Base-by-base conservation (phyloP, 78 protist genomes). In the Dictyostelium intermedium region DNA sequence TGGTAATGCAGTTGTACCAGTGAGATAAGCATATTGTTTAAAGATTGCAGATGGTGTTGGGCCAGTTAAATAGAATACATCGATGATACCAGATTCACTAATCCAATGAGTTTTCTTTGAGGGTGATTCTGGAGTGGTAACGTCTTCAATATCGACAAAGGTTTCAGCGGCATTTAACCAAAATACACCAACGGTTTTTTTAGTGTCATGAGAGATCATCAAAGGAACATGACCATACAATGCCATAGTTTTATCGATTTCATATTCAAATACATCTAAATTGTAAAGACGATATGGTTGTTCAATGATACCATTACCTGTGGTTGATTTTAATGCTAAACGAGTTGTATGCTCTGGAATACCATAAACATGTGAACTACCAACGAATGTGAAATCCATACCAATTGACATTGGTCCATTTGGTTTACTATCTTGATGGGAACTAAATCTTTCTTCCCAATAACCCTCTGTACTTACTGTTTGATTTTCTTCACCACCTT, bases 151-250 rank as follows among this genome's bases (percentile, higher is more conserved):
- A 41, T 98, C 99, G 7, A 99, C 86, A 78, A 50, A 98, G 5
- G 98, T 98, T 78, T 99, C 99, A 3, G 99, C 92, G 2, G 99
- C 96, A 63, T 99, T 99, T 61, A 98, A 91, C 99, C 98, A 98
- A 50, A 99, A 91, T 34, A 95, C 50, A 47, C 93, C 98, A 30
- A 78, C 82, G 3, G 97, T 83, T 47, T 83, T 80, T 25, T 85
- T 53, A 7, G 93, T 20, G 20, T 79, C 73, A 89, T 96, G 99
- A 8, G 98, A 97, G 25, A 97, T 25, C 95, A 99, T 83, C 69
- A 98, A 96, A 13, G 99, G 99, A 16, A 99, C 92, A 32, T 97
- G 61, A 32, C 99, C 99, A 95, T 99, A 99, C 41, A 99, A 87
- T 27, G 98, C 98, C 93, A 96, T 95, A 1, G 98, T 91, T 82